Percentiles rank a stretch among this genome's conserved stretches.
These are phyloP conservation scores for Globisporangium takayamanum DNA, from an alignment of 352 stramenopile genomes.

Conservation along the genomic window DNA sequence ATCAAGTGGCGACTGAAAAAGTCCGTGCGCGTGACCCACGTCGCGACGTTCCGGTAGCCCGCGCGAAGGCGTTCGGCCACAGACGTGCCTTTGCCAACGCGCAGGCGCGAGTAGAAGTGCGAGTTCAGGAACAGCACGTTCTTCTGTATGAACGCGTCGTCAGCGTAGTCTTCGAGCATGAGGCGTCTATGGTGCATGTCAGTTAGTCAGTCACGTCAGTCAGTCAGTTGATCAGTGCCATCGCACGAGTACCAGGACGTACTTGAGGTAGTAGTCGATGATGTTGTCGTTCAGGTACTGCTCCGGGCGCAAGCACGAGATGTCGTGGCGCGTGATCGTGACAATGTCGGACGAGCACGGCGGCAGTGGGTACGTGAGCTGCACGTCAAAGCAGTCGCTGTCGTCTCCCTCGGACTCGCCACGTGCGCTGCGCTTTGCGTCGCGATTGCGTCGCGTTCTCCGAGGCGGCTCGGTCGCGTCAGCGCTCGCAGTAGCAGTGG, in stretches of 20 bases:
- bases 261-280: conserved; percentile 91
- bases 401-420: conserved; percentile 28
- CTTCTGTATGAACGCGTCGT: conserved; percentile 38
- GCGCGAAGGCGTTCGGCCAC: conserved; percentile 31
- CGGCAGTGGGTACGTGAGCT: conserved; percentile 68
- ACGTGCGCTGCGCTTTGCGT: conserved; percentile 2
- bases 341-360: conserved; percentile 70
- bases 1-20: conserved; percentile 71
- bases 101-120: conserved; percentile 69
- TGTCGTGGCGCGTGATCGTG: conserved; percentile 59
- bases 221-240: neutral
- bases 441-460: neutral
- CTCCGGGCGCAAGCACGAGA: conserved; percentile 45
- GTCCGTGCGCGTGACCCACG: conserved; percentile 55
- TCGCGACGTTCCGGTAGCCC: conserved; percentile 74
- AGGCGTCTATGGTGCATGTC: conserved; percentile 26
- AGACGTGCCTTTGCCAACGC: conserved; percentile 32
- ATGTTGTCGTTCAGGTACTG: conserved; percentile 92
- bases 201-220: neutral
- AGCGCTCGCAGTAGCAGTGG: neutral
- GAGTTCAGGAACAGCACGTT: conserved; percentile 76
- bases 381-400: conserved; percentile 21
- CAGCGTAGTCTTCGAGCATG: conserved; percentile 43
- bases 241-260: conserved; percentile 8
- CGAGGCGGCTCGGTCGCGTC: neutral